A percentile compares a stretch with the other conserved stretches of the same genome.
phyloP scores from a whole-genome alignment of 441 rosid genomes.

The Gossypium schwendimanii region DNA sequence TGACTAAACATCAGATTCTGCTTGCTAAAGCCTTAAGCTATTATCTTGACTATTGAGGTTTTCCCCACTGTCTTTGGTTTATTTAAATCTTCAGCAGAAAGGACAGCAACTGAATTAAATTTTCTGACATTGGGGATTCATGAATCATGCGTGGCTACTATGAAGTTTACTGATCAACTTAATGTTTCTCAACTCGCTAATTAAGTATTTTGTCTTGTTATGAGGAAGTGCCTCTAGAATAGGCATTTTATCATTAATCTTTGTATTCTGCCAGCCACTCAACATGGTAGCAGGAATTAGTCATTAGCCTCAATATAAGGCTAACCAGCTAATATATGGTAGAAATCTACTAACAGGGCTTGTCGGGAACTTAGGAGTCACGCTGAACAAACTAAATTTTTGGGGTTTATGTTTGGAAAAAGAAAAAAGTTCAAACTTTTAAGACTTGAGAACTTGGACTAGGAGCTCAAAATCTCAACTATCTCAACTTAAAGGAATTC shows the following conservation, averaged over 20 bases:
- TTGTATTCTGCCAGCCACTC: neutral
- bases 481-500: constrained; percentile 4
- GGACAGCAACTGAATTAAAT: neutral
- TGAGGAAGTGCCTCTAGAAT: neutral
- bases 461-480: constrained; percentile 2
- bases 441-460: constrained; percentile 7
- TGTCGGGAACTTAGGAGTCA: neutral
- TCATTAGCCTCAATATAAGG: constrained; percentile 1
- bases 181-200: neutral
- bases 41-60: neutral
- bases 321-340: neutral
- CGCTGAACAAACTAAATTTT: neutral
- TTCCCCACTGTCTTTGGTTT: neutral
- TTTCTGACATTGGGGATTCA: neutral
- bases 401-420: neutral
- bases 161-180: neutral
- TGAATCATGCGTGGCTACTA: neutral
- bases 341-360: neutral
- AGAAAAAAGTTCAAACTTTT: neutral
- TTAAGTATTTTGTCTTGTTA: neutral
- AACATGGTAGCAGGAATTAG: neutral
- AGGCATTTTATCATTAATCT: neutral
- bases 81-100: neutral
- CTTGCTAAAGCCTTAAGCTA: neutral
- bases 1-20: neutral